phyloP scores from a whole-genome alignment of 768 basidiomycete genomes.

The Pleurotus tuber-regium region DNA sequence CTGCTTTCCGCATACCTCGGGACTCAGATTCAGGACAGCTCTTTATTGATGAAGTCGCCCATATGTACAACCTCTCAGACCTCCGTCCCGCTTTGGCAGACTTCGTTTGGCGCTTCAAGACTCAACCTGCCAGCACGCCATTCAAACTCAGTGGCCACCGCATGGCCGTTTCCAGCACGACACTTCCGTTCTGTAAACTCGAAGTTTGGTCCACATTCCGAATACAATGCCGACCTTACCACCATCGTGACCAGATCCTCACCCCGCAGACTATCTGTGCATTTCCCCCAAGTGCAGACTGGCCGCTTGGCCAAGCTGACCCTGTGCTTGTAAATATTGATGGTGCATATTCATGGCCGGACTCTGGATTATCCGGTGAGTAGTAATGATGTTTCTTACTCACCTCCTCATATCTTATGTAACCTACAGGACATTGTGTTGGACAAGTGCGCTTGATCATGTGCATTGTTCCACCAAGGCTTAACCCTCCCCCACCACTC shows the following conservation, averaged over 20 bases:
- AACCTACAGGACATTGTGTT: conserved; percentile 11
- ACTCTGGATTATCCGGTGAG: conserved; percentile 19
- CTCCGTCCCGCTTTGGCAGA: conserved; percentile 23
- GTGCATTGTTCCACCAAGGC: background rate
- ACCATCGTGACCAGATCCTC: conserved; percentile 17
- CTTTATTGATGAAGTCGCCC: conserved; percentile 19
- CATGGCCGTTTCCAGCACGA: background rate
- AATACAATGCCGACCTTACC: conserved; percentile 23
- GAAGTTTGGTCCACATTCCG: conserved; percentile 24
- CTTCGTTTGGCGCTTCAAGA: conserved; percentile 13
- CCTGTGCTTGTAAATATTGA: conserved; percentile 19
- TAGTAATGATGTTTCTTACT: background rate
- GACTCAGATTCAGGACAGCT: conserved; percentile 17
- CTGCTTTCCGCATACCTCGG: conserved; percentile 23
- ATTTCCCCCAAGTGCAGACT: conserved; percentile 15
- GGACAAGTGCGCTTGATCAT: conserved; percentile 6
- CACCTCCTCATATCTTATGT: background rate
- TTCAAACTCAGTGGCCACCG: conserved; percentile 11
- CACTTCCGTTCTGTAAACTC: conserved; percentile 22
- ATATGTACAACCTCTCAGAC: conserved; percentile 22
- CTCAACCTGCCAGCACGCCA: background rate
- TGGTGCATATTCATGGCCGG: conserved; percentile 14
- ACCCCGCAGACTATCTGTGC: conserved; percentile 22
- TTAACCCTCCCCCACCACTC: background rate
- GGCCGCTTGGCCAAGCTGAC: conserved; percentile 21